Evolutionary conservation across 257 asterid species (phyloP), one percentile per base, ranked within the genome.

Genomic region (Solanum corneliomulleri): DNA sequence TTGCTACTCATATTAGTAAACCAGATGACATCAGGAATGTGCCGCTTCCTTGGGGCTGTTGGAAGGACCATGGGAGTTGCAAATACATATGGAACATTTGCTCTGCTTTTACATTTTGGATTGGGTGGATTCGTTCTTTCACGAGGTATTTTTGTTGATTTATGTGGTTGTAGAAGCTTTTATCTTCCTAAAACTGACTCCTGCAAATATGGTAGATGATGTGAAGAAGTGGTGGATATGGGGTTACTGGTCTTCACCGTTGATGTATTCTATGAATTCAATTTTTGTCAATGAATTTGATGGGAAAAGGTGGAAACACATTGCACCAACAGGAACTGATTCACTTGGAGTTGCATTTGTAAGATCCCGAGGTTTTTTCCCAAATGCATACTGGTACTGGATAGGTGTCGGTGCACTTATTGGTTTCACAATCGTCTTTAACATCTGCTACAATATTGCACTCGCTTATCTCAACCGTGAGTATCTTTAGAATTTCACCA

Each of bases 301-400:
- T 75, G 58, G 58, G 35, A 75, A 75, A 39, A 21, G 13, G 9
- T 75, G 82, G 82, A 75, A 75, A 75, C 82, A 44, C 16, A 68
- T 44, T 21, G 31, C 81, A 66, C 89, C 89, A 68, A 89, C 84
- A 37, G 92, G 94, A 39, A 86, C 90, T 27, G 88, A 41, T 6
- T 29, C 83, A 70, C 83, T 94, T 82, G 95, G 97, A 86, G 89
- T 49, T 35, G 74, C 25, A 1, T 88, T 90, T 52, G 25, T 91
- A 88, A 85, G 85, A 77, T 18, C 88, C 13, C 88, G 94, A 76
- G 96, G 97, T 3, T 92, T 90, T 89, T 93, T 70, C 86, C 91
- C 96, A 33, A 49, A 92, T 7, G 35, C 95, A 35, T 90, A 93
- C 81, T 93, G 95, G 95, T 94, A 93, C 41, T 94, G 97, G 97